A percentile compares a stretch with the other conserved stretches of the same genome.
These are phyloP conservation scores for Helminthosporium solani DNA, from an alignment of 2,329 filamentous ascomycete genomes.

Conservation along the genomic window DNA sequence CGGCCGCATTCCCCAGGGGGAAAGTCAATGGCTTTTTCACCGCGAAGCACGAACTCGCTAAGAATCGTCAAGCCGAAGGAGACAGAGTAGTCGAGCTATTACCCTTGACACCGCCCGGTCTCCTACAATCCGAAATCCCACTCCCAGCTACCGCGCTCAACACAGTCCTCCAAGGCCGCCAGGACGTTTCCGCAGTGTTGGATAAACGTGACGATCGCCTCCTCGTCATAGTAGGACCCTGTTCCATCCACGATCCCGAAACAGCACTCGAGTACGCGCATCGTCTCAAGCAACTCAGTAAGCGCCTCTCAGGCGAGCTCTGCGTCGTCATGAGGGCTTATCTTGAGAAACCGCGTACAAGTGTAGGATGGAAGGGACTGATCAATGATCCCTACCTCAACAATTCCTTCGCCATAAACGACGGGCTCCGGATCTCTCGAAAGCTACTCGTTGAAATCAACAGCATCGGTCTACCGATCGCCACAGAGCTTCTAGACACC, in stretches of 20 bases:
- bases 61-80: too few relatives aligned
- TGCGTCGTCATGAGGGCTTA: constrained; percentile 97
- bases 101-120: constrained; percentile 84
- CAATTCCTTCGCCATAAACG: constrained; percentile 98
- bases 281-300: constrained; percentile 72
- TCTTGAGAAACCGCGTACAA: constrained; percentile 97
- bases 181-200: constrained; percentile 71
- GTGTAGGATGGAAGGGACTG: constrained; percentile 97
- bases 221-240: constrained; percentile 91
- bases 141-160: too few relatives aligned
- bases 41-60: too few relatives aligned
- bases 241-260: constrained; percentile 93
- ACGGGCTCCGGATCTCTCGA: constrained; percentile 87
- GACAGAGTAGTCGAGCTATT: too few relatives aligned
- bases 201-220: constrained; percentile 77
- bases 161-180: constrained; percentile 57
- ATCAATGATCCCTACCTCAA: constrained; percentile 99
- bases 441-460: constrained; percentile 94
- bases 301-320: constrained; percentile 79
- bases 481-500: constrained; percentile 97
- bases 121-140: constrained; percentile 84
- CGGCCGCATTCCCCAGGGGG: too few relatives aligned
- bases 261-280: constrained; percentile 85
- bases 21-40: too few relatives aligned
- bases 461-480: constrained; percentile 84